These are phyloP conservation scores for Picochlorum sp. DNA, from an alignment of 139 green algal genomes.

Conservation along the genomic window DNA sequence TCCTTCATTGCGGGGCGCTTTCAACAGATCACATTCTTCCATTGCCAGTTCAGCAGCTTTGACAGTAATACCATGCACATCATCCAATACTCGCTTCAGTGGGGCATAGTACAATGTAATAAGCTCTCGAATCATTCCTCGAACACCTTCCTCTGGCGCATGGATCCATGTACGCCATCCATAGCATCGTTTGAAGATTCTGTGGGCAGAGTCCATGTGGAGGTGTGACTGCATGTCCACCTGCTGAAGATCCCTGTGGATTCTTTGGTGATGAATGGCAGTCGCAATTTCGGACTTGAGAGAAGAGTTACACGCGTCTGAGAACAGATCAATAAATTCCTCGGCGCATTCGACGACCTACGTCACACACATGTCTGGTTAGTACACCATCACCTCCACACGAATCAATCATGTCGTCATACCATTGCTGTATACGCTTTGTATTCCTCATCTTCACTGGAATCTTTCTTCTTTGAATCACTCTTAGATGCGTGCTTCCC, in stretches of 20 bases:
- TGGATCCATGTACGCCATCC: conserved; percentile 1
- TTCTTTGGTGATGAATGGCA: conserved; percentile 2
- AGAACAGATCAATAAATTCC: conserved; percentile 1
- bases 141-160: conserved; percentile 15
- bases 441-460: too few relatives aligned
- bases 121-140: not conserved
- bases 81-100: not conserved
- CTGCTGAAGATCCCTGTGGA: not conserved
- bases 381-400: too few relatives aligned
- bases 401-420: too few relatives aligned
- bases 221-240: not conserved
- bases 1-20: not conserved
- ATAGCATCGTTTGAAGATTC: conserved; percentile 8
- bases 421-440: too few relatives aligned
- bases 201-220: not conserved
- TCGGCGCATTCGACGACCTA: not conserved
- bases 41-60: conserved; percentile 5
- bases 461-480: too few relatives aligned
- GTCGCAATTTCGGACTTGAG: not conserved
- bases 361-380: not conserved
- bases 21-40: not conserved
- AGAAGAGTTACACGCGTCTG: not conserved
- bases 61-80: not conserved
- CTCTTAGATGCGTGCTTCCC: too few relatives aligned
- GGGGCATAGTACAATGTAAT: conserved; percentile 1